Conservation (phyloP, 169 alveolate species). For the Plasmodium vivax region DNA sequence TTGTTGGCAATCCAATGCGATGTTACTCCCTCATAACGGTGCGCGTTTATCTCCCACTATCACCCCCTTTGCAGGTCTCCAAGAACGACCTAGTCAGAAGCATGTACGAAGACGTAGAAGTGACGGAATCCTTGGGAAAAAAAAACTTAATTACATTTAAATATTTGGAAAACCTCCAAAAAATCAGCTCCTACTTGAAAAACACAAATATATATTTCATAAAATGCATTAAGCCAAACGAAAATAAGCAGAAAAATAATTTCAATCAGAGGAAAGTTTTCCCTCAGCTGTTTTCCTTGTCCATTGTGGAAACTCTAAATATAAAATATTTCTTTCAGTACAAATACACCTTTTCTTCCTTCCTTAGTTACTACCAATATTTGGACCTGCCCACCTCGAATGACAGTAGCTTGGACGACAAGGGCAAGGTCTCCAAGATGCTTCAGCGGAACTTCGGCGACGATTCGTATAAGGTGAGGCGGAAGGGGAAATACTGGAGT, state of each 20-base stretch:
- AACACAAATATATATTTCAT: conserved; percentile 60
- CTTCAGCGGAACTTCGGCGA: conserved; percentile 1
- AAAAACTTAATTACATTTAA: conserved; percentile 56
- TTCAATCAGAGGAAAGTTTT: conserved; percentile 54
- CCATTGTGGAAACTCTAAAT: conserved; percentile 67
- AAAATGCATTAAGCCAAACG: conserved; percentile 74
- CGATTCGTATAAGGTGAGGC: conserved; percentile 37
- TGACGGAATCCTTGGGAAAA: conserved; percentile 55
- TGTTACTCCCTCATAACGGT: neutral
- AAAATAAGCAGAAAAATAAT: conserved; percentile 43
- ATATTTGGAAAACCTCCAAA: conserved; percentile 54
- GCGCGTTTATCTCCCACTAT: neutral
- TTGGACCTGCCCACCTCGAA: conserved; percentile 29
- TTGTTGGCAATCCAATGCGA: neutral
- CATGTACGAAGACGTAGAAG: conserved; percentile 44
- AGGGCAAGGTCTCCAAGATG: conserved; percentile 25
- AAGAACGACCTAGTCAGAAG: conserved; percentile 6
- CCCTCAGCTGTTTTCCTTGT: conserved; percentile 64
- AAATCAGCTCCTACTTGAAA: conserved; percentile 48
- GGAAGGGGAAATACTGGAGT: neutral
- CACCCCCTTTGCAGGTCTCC: conserved; percentile 10
- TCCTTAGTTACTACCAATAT: conserved; percentile 35
- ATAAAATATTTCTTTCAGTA: conserved; percentile 60
- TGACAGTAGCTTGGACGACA: conserved; percentile 24
- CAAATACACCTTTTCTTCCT: conserved; percentile 50